phyloP scores from a whole-genome alignment of 352 stramenopile genomes.

The Ophiocytium majus region DNA sequence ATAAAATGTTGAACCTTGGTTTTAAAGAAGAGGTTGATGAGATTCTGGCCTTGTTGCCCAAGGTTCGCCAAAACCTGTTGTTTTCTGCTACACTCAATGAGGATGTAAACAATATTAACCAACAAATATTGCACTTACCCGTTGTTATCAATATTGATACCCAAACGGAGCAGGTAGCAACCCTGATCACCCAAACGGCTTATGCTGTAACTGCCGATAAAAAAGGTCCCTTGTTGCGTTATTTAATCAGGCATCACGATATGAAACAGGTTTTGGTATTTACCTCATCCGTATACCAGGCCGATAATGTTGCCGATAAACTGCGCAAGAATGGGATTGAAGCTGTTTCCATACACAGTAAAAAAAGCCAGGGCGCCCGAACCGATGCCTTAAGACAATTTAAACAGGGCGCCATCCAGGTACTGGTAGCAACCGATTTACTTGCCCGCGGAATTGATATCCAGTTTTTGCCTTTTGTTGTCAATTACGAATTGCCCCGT shows the following conservation, averaged over 20 bases:
- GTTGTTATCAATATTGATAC: conserved; percentile 60
- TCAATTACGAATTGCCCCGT: conserved; percentile 80
- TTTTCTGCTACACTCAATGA: conserved; percentile 85
- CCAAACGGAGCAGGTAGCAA: conserved; percentile 24
- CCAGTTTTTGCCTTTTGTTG: conserved; percentile 72
- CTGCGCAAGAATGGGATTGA: conserved; percentile 72
- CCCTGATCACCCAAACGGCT: conserved; percentile 53
- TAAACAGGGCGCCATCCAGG: conserved; percentile 74
- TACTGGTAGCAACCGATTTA: conserved; percentile 87
- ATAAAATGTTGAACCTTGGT: conserved; percentile 79
- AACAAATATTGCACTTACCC: background rate
- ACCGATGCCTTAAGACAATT: conserved; percentile 74
- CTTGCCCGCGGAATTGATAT: conserved; percentile 87
- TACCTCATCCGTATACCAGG: conserved; percentile 82
- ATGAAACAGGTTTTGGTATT: conserved; percentile 75
- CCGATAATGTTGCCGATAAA: conserved; percentile 77
- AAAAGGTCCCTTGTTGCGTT: conserved; percentile 65
- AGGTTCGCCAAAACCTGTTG: conserved; percentile 74
- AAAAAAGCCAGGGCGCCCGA: conserved; percentile 73
- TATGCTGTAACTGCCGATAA: conserved; percentile 32
- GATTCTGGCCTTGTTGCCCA: conserved; percentile 72
- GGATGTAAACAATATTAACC: background rate
- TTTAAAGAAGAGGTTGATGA: conserved; percentile 83
- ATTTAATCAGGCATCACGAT: conserved; percentile 60
- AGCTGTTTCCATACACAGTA: conserved; percentile 72